Conservation (phyloP, 805 yeast species). For the Candida michaelii region DNA sequence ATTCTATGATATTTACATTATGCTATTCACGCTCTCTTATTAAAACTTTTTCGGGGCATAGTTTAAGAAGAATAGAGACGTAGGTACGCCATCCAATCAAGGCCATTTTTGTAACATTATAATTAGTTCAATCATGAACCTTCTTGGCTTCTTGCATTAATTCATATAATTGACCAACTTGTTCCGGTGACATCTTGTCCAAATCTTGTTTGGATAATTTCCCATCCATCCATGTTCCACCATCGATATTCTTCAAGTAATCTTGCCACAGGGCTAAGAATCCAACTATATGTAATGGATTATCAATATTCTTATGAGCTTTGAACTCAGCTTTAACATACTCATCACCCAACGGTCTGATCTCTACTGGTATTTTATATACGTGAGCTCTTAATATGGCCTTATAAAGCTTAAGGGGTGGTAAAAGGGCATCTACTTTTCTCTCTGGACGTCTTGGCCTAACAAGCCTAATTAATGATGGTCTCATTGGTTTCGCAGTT, state of each 20-base stretch:
- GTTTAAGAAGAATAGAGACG: too few relatives aligned
- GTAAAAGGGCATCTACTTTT: constrained; percentile 53
- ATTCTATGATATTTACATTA: not conserved
- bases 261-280: constrained; percentile 95
- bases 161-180: constrained; percentile 76
- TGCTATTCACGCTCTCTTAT: too few relatives aligned
- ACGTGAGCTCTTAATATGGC: constrained; percentile 80
- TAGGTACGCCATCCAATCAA: too few relatives aligned
- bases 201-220: constrained; percentile 61
- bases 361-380: constrained; percentile 60
- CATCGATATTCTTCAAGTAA: constrained; percentile 58
- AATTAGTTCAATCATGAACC: not conserved
- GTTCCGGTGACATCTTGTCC: constrained; percentile 88
- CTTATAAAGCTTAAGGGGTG: constrained; percentile 78
- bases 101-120: too few relatives aligned
- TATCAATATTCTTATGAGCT: constrained; percentile 76
- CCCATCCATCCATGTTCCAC: constrained; percentile 41
- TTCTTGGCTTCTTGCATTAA: constrained; percentile 70
- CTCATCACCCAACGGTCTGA: constrained; percentile 80
- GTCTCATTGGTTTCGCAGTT: constrained; percentile 29
- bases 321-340: constrained; percentile 89
- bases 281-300: constrained; percentile 92
- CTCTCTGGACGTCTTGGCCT: constrained; percentile 44
- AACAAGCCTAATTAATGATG: constrained; percentile 34
- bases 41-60: too few relatives aligned